Evolutionary conservation across 148 eudicot genomes (phyloP), one percentile per base, ranked within the genome.

Genomic region (Fagopyrum tataricum): DNA sequence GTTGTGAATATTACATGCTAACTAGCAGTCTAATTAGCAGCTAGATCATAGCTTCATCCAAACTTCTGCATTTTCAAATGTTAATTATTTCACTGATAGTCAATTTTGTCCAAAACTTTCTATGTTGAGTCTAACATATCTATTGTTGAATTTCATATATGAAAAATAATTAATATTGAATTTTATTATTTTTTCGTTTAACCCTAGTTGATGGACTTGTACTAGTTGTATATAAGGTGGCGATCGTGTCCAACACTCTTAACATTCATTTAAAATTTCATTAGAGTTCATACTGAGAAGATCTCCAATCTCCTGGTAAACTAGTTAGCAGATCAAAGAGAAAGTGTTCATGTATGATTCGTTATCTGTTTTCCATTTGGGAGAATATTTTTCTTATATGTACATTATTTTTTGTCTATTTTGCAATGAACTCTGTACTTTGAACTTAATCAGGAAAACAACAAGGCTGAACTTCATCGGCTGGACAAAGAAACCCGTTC

Each of bases 391-490:
- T 15, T 52, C 23, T 44, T 18, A 20, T 15, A 67, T 40, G 42
- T 69, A 61, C 39, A 6, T 23, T 11, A 5, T 14, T 61, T 18
- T 61, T 61, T 2, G 37, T 31, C 37, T 31, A 2, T 31, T 31
- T 31, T 31, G 37, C 37, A 0, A 0, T 31, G 37, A 31, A 31
- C 37, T 31, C 1, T 31, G 37, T 37, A 59, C 5, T 48, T 69
- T 24, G 44, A 62, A 44, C 52, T 67, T 56, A 15, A 86, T 77
- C 88, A 95, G 98, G 96, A 90, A 74, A 95, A 95, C 71, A 95
- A 91, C 80, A 90, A 82, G 87, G 87, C 84, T 76, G 97, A 95
- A 81, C 87, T 94, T 68, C 90, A 83, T 67, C 88, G 97, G 77
- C 78, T 96, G 44, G 97, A 92, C 73, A 88, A 80, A 73, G 99